A percentile compares a stretch with the other conserved stretches of the same genome.
These are phyloP conservation scores for Chionographis japonica DNA, from an alignment of 106 monocot species.

Conservation along the genomic window DNA sequence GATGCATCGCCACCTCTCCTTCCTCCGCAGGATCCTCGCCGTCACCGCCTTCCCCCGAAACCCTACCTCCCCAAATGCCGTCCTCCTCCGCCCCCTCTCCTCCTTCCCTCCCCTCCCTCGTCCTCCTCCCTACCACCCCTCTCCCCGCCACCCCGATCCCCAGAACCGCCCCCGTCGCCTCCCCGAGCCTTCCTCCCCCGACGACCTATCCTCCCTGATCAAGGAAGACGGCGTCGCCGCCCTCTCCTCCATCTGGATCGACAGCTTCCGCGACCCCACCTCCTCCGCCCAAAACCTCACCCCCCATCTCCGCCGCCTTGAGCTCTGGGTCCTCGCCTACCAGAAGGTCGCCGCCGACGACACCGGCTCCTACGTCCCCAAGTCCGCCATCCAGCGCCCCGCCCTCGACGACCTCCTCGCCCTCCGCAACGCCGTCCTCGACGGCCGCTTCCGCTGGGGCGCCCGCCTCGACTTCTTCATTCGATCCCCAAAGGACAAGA, in stretches of 20 bases:
- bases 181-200: constrained; percentile 2
- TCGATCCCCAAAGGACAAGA: constrained; percentile 69
- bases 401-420: constrained; percentile 64
- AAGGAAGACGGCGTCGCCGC: constrained; percentile 58
- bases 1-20: constrained; percentile 13
- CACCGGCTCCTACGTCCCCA: constrained; percentile 79
- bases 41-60: background rate
- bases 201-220: constrained; percentile 37
- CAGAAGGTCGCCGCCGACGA: constrained; percentile 93
- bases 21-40: constrained; percentile 5
- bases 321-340: constrained; percentile 91
- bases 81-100: background rate
- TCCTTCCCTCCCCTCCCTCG: background rate
- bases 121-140: background rate
- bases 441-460: constrained; percentile 89
- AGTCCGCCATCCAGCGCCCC: constrained; percentile 37
- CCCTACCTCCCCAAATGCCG: background rate
- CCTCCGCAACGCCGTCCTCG: constrained; percentile 91
- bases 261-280: constrained; percentile 55
- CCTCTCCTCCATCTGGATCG: constrained; percentile 68
- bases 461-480: constrained; percentile 64
- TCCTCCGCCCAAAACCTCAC: constrained; percentile 38
- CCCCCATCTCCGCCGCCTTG: constrained; percentile 46
- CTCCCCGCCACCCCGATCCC: background rate
- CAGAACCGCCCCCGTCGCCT: background rate